A percentile compares a stretch with the other conserved stretches of the same genome.
phyloP scores from a whole-genome alignment of 2,329 filamentous ascomycete genomes.

The Colletotrichum brevisporum region DNA sequence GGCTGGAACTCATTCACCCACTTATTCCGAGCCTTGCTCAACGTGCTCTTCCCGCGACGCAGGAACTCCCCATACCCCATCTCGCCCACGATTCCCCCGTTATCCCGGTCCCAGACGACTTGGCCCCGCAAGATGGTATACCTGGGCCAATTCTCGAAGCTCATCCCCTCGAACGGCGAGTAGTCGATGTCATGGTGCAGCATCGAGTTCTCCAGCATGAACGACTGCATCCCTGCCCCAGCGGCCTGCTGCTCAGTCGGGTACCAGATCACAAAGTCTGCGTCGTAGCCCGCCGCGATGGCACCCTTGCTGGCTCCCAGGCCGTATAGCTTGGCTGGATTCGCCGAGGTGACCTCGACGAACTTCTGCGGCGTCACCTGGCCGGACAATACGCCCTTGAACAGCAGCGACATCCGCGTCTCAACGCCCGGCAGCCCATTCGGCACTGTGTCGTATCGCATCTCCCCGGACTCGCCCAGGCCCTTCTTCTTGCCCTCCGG shows the following conservation, averaged over 20 bases:
- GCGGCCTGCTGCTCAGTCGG: conserved; percentile 49
- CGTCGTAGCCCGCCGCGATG: conserved; percentile 66
- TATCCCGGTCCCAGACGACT: conserved; percentile 70
- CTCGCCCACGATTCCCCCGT: conserved; percentile 63
- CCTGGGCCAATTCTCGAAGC: conserved; percentile 72
- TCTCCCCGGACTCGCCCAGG: conserved; percentile 41
- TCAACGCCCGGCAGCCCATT: conserved; percentile 72
- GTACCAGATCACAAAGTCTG: conserved; percentile 72
- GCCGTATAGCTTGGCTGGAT: conserved; percentile 71
- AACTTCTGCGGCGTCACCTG: conserved; percentile 62
- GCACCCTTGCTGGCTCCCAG: conserved; percentile 65
- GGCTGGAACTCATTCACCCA: conserved; percentile 37
- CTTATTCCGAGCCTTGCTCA: conserved; percentile 42
- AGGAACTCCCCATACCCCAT: conserved; percentile 65
- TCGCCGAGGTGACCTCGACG: conserved; percentile 68
- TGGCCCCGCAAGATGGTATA: conserved; percentile 72
- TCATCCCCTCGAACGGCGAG: conserved; percentile 71
- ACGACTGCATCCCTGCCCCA: too few relatives aligned
- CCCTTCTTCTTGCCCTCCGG: conserved; percentile 64
- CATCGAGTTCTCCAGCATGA: conserved; percentile 64
- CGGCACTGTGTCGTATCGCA: conserved; percentile 68
- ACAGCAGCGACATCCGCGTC: conserved; percentile 63
- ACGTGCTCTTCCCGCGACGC: conserved; percentile 52
- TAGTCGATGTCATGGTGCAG: conserved; percentile 75
- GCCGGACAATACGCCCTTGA: conserved; percentile 51